These are phyloP conservation scores for Sechiopsis laciniata DNA, from an alignment of 306 rosid genomes.

Conservation along the genomic window DNA sequence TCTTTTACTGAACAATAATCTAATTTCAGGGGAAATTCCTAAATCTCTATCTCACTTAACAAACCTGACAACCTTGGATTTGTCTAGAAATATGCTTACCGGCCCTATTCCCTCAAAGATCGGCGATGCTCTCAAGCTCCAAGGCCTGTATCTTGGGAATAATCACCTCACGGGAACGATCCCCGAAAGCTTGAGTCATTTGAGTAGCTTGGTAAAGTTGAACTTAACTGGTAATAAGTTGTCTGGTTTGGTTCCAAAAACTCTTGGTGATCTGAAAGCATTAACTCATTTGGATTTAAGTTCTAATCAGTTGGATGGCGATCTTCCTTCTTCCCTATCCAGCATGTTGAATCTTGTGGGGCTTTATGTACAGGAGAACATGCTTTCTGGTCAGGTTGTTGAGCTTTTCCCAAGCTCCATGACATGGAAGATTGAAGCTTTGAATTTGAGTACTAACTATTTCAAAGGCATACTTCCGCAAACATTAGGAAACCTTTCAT, in stretches of 20 bases:
- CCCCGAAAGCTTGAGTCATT: constrained; percentile 55
- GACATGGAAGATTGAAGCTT: constrained; percentile 79
- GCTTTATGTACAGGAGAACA: constrained; percentile 75
- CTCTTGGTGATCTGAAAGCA: constrained; percentile 58
- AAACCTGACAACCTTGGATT: constrained; percentile 81
- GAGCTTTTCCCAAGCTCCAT: constrained; percentile 55
- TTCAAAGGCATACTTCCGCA: constrained; percentile 59
- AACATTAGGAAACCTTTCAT: constrained; percentile 71
- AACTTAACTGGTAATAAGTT: constrained; percentile 76
- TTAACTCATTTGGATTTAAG: constrained; percentile 76
- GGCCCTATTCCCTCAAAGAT: constrained; percentile 77
- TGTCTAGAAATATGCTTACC: constrained; percentile 67
- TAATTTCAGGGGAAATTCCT: constrained; percentile 72
- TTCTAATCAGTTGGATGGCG: constrained; percentile 62
- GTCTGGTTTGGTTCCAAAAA: constrained; percentile 56
- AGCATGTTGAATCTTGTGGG: constrained; percentile 61
- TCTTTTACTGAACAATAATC: constrained; percentile 60
- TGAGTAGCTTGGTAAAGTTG: constrained; percentile 74
- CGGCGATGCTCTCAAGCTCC: constrained; percentile 62
- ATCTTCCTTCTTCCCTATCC: constrained; percentile 70
- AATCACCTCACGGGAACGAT: constrained; percentile 58
- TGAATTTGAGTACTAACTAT: constrained; percentile 67
- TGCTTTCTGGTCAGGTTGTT: constrained; percentile 54
- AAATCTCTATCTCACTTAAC: constrained; percentile 49
- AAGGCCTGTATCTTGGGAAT: constrained; percentile 73